Evolutionary conservation across 1,139 yeast genomes (phyloP), one percentile per base, ranked within the genome.

Genomic region (Saccharomyces hybrid): DNA sequence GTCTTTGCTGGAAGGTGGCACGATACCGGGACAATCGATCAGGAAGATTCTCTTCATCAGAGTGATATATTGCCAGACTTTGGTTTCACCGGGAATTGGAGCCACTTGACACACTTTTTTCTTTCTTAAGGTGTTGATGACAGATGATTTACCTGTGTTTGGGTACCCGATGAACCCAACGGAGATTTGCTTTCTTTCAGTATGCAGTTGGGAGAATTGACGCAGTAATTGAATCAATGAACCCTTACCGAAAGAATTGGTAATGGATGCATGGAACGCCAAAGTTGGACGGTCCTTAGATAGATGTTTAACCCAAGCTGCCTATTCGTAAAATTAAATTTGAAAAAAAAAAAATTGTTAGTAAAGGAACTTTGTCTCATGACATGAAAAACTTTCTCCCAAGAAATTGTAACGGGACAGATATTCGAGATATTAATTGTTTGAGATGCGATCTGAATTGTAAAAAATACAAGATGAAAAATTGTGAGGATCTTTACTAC

Each of bases 1-100:
- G 70, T 93, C 99, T 65, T 85, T 89, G 31, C 82, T 71, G 28
- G 95, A 87, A 34, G 99, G 99, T 7, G 99, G 99, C 5, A 95
- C 99, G 69, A 93, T 91, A 73, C 99, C 99, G 2, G 99, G 99
- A 77, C 99, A 93, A 74, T 93, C 99, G 67, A 93, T 93, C 65
- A 93, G 77, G 73, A 90, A 93, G 54, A 93, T 93, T 64, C 91
- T 81, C 78, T 91, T 90, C 97, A 93, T 93, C 67, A 93, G 78
- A 2, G 99, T 91, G 66, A 93, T 90, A 75, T 93, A 93, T 76
- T 93, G 99, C 99, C 99, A 93, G 48, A 93, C 98, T 73, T 93
- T 93, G 49, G 99, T 93, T 71, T 93, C 99, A 70, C 99, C 99
- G 31, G 99, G 99, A 65, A 93, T 90, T 51, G 99, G 99, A 1